Percentiles rank a stretch among this genome's conserved stretches.
These are phyloP conservation scores for Citropsis articulata DNA, from an alignment of 345 rosid species.

Conservation along the genomic window DNA sequence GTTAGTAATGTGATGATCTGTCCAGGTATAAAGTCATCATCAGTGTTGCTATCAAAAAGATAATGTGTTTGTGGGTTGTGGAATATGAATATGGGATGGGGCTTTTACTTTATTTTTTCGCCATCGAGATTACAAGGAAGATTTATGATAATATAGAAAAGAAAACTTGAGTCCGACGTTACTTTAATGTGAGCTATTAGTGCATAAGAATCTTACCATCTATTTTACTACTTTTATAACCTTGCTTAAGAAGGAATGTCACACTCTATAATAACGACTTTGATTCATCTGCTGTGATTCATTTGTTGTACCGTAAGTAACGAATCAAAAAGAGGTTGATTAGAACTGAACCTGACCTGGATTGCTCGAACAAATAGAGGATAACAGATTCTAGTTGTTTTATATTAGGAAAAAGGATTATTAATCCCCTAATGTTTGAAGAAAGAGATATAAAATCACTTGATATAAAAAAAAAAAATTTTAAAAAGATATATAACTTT, in stretches of 20 bases:
- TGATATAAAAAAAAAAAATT: no score
- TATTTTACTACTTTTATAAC: neutral
- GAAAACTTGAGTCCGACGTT: constrained; percentile 31
- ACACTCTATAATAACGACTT: constrained; percentile 2
- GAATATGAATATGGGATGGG: neutral
- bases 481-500: accelerated
- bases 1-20: neutral
- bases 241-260: constrained; percentile 14
- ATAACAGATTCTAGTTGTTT: neutral
- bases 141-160: neutral
- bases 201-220: neutral
- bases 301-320: neutral
- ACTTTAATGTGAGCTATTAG: constrained; percentile 15
- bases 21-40: neutral
- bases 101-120: neutral
- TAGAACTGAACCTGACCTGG: neutral
- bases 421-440: no score
- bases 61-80: neutral
- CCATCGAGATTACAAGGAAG: neutral
- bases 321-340: neutral
- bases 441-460: no score
- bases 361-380: neutral
- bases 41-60: neutral
- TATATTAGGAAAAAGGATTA: no score
- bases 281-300: neutral